Base-by-base conservation (phyloP, 768 basidiomycete species). In the Coprinopsis marcescibilis region DNA sequence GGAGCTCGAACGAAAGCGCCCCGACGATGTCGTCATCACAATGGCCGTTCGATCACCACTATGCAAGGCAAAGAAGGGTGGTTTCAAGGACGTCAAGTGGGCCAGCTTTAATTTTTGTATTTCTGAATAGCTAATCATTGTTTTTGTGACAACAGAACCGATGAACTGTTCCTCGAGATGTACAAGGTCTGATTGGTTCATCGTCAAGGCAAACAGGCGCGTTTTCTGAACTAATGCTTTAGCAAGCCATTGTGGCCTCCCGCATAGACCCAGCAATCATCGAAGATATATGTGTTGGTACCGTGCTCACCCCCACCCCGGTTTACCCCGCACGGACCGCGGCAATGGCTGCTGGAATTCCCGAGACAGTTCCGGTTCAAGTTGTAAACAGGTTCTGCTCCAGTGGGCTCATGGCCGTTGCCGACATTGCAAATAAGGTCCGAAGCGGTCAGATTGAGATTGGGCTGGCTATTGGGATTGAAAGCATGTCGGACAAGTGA, bases 401-500 rank as follows among this genome's bases (percentile, higher is more conserved):
- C 2, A 85, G 81, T 49, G 89, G 88, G 20, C 76, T 92, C n/a
- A 88, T 90, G 84, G 85, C 89, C 11, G 72, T 84, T 24, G 85
- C 83, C 8, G 73, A 75, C 24, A 80, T 91, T 46, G 76, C 85
- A 17, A 90, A 89, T 62, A 78, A 85, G 56, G 79, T 92, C 39
- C 73, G 77, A 13, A 72, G 72, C 10, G 85, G 86, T n/a, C 84
- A 90, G 59, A 87, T 90, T 35, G 77, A 89, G 35, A 70, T 90
- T 44, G 89, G 89, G 2, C 69, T 91, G 14, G 86, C 86, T 24
- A 62, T 89, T 39, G 92, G 89, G n/a, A 75, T 87, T 13, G 90
- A 94, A 64, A 85, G 80, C 64, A 91, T 95, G 91, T 83, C 83
- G 10, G 65, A 78, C 57, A 84, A 83, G 78, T 86, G n/a, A n/a